Evolutionary conservation across 2,329 filamentous ascomycete species (phyloP).

Genomic region (Colletotrichum sp.): DNA sequence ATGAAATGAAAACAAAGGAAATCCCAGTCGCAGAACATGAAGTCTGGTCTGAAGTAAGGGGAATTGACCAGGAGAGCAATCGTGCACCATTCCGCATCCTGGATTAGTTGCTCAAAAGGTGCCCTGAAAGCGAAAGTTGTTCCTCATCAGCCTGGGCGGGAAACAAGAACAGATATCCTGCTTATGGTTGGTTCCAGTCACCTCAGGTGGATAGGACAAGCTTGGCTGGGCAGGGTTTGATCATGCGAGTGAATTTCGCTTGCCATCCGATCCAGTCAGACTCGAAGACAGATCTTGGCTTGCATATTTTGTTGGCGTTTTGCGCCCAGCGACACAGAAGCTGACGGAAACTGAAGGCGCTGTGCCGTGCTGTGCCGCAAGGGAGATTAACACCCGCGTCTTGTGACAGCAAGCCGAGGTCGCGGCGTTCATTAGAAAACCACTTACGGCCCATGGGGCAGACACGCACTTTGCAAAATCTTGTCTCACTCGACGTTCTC

Average conservation of each 20-base stretch:
- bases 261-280: not conserved
- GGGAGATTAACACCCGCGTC: not conserved
- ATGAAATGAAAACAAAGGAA: not conserved
- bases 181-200: not conserved
- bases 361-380: not conserved
- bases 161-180: not conserved
- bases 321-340: not conserved
- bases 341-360: not conserved
- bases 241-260: not conserved
- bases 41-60: not conserved
- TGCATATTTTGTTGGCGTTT: not conserved
- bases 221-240: not conserved
- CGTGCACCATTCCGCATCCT: not conserved
- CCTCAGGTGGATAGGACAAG: not conserved
- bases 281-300: not conserved
- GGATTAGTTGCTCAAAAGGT: not conserved
- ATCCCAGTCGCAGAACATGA: not conserved
- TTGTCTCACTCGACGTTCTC: not conserved
- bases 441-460: not conserved
- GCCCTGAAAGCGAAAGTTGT: not conserved
- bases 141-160: not conserved
- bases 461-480: not conserved
- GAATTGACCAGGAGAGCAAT: not conserved
- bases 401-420: not conserved
- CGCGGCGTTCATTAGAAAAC: not conserved